Base-by-base conservation (phyloP, 495 filamentous ascomycete species). In the Daldinia grandis region DNA sequence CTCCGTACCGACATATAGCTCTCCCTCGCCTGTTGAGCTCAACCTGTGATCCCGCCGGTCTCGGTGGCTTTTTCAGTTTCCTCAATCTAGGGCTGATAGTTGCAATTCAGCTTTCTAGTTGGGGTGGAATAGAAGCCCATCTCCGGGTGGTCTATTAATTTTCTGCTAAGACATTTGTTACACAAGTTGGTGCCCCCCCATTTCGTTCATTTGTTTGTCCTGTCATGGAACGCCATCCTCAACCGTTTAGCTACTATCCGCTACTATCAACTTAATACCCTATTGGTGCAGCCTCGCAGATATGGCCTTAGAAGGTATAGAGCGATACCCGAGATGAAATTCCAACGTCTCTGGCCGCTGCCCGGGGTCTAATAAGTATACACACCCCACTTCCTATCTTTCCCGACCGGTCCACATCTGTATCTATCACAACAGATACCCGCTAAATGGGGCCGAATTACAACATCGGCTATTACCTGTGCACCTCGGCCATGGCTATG, bases 21-120 rank as follows among this genome's bases (percentile, higher is more conserved):
- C 31, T 30, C 51, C 35, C 60, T 33, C 58, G 70, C 64, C 63
- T 73, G 70, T 73, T 73, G 70, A 73, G 70, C 70, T 73, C 70
- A 73, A 73, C 70, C 60, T 65, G 40, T 35, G 50, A 68, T 68
- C 65, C 61, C 65, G 61, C 70, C 57, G 61, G 70, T 68, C 65
- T 73, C 70, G 70, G 70, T 58, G 65, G 64, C 49, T 53, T 53
- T 9, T 53, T 30, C 25, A 24, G 44, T 51, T 50, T 51, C 50
- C 55, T 24, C 40, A 35, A 58, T 31, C 58, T 42, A 71, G 44
- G 42, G 53, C 68, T 71, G 68, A 71, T 31, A 53, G 31, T 28
- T 66, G 28, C n/a, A 27, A 62, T 28, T 51, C 7, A 63, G 40
- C 54, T 67, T 40, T 54, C 60, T 55, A 72, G 56, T 72, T 68